Evolutionary conservation across 2,329 filamentous ascomycete species (phyloP).

Genomic region (Pseudogymnoascus sp.): DNA sequence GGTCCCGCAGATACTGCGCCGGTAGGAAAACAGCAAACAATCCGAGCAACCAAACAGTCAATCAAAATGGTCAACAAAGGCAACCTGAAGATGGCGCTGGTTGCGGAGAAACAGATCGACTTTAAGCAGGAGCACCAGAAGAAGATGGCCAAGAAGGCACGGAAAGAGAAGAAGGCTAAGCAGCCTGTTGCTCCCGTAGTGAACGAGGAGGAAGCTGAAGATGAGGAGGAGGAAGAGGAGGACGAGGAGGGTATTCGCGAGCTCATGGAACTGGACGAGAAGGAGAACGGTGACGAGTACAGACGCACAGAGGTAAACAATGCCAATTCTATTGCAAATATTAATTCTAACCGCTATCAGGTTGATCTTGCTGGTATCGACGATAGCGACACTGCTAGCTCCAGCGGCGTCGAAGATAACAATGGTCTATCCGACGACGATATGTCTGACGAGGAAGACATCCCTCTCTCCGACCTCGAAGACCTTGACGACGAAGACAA

Average conservation of each 20-base stretch:
- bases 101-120: constrained; percentile 46
- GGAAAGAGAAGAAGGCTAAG: constrained; percentile 27
- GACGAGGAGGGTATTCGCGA: constrained; percentile 21
- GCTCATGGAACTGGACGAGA: constrained; percentile 25
- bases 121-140: constrained; percentile 37
- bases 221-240: constrained; percentile 28
- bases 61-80: constrained; percentile 29
- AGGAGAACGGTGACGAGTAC: constrained; percentile 32
- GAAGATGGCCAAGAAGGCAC: constrained; percentile 28
- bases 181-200: constrained; percentile 26
- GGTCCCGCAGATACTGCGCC: constrained; percentile 2
- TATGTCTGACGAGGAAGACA: constrained; percentile 73
- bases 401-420: constrained; percentile 45
- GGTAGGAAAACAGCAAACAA: neutral
- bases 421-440: constrained; percentile 35
- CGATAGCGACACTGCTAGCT: constrained; percentile 54
- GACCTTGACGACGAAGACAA: constrained; percentile 70
- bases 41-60: neutral
- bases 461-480: constrained; percentile 80
- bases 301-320: constrained; percentile 30
- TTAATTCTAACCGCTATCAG: constrained; percentile 25
- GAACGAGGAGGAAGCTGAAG: constrained; percentile 36
- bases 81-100: constrained; percentile 45
- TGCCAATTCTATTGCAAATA: constrained; percentile 6
- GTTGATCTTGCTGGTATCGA: constrained; percentile 47